Percentiles rank a stretch among this genome's conserved stretches.
These are phyloP conservation scores for Heracleum sosnowskyi DNA, from an alignment of 129 eudicot genomes.

Conservation along the genomic window DNA sequence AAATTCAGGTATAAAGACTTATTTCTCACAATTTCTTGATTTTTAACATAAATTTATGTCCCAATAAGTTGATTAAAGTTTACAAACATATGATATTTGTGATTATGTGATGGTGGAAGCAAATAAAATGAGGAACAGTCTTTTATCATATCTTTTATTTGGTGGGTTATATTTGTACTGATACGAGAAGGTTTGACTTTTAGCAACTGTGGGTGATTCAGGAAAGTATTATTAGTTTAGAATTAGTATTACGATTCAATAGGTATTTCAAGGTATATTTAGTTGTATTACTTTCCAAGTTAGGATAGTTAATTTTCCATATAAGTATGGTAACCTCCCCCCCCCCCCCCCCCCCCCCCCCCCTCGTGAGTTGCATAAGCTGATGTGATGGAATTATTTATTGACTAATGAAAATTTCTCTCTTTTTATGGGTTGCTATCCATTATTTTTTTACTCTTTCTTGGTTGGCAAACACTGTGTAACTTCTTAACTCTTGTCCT, in stretches of 20 bases:
- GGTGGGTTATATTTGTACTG: neutral
- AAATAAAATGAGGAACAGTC: neutral
- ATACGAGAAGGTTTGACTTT: neutral
- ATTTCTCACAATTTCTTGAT: neutral
- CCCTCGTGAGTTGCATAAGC: neutral
- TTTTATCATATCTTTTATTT: neutral
- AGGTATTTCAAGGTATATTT: neutral
- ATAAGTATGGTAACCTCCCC: neutral
- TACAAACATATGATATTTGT: neutral
- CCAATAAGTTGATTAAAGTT: neutral
- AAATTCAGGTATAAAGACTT: conserved; percentile 36
- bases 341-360: neutral
- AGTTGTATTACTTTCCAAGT: neutral
- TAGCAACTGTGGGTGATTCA: neutral
- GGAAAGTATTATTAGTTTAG: conserved; percentile 11
- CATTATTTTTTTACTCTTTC: too few relatives aligned
- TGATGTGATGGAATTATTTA: neutral
- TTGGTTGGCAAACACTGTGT: neutral
- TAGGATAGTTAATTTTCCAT: neutral
- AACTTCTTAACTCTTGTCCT: neutral
- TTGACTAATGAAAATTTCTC: neutral
- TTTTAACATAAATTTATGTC: neutral
- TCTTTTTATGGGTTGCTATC: neutral
- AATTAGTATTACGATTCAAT: neutral
- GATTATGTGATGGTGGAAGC: neutral